phyloP scores from a whole-genome alignment of 176 grass and related monocot species.

The Ananas comosus region DNA sequence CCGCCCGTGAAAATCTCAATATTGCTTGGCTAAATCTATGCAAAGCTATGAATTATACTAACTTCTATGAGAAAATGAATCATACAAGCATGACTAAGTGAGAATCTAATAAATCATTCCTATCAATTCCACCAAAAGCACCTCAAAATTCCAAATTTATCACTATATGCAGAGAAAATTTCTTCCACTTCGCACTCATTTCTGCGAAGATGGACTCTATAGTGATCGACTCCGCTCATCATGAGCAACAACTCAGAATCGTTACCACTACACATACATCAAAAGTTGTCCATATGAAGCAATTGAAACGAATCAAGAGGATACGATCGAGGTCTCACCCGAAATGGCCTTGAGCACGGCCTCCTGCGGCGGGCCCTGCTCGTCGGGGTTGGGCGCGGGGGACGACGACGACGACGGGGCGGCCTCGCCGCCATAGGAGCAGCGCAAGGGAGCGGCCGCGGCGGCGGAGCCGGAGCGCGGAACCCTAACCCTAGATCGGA shows the following conservation, averaged over 20 bases:
- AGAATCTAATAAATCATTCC: too few species aligned
- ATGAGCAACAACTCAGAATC: too few species aligned
- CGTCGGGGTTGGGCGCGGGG: constrained; percentile 13
- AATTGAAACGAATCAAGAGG: not conserved
- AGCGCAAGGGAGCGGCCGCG: constrained; percentile 3
- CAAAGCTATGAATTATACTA: too few species aligned
- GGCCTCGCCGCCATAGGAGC: not conserved
- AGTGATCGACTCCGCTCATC: too few species aligned
- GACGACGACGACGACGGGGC: not conserved
- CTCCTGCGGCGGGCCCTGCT: constrained; percentile 54
- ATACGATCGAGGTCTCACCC: constrained; percentile 21
- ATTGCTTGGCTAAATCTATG: too few species aligned
- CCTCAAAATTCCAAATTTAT: not conserved
- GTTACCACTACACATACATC: too few species aligned
- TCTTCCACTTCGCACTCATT: too few species aligned
- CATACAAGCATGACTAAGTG: too few species aligned
- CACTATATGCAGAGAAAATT: too few species aligned
- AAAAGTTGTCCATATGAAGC: not conserved
- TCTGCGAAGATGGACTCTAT: too few species aligned
- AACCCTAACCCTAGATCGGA: constrained; percentile 2
- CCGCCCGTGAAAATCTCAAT: too few species aligned
- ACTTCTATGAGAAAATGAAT: too few species aligned
- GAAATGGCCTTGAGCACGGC: constrained; percentile 71
- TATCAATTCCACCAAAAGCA: not conserved
- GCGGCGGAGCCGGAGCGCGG: constrained; percentile 15